Percentiles rank a stretch among this genome's conserved stretches.
Conservation (phyloP, 805 yeast species). For the Kazachstania africana region DNA sequence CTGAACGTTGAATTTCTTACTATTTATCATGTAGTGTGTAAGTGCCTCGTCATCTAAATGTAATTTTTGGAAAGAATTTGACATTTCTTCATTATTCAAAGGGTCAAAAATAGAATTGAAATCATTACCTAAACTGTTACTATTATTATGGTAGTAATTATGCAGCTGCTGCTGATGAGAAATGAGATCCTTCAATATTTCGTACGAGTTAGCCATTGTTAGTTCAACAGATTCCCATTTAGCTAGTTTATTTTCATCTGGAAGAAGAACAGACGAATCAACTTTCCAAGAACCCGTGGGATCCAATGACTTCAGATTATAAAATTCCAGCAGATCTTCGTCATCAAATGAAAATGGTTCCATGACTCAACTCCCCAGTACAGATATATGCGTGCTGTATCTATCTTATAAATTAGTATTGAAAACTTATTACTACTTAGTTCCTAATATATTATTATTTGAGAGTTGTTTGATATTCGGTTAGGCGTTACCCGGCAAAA, state of each 20-base stretch:
- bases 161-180: slow-evolving; percentile 12
- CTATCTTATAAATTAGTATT: too few relatives aligned
- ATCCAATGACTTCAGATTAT: slow-evolving; percentile 32
- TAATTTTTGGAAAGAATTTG: slow-evolving; percentile 32
- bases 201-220: slow-evolving; percentile 24
- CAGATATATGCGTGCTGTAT: too few relatives aligned
- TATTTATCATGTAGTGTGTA: slow-evolving; percentile 39
- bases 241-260: slow-evolving; percentile 6
- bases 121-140: background rate
- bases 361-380: slow-evolving; percentile 3
- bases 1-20: slow-evolving; percentile 47
- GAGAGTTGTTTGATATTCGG: too few relatives aligned
- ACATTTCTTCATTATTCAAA: slow-evolving; percentile 33
- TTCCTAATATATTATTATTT: too few relatives aligned
- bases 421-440: too few relatives aligned
- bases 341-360: slow-evolving; percentile 15
- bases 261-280: slow-evolving; percentile 21
- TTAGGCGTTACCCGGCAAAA: too few relatives aligned
- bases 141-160: background rate
- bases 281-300: slow-evolving; percentile 31
- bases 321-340: slow-evolving; percentile 26
- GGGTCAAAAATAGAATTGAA: slow-evolving; percentile 35
- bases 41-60: slow-evolving; percentile 29
- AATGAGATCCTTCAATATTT: slow-evolving; percentile 21
- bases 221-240: slow-evolving; percentile 16